Evolutionary conservation across 306 rosid species (phyloP).

Genomic region (Ziziphus jujuba): DNA sequence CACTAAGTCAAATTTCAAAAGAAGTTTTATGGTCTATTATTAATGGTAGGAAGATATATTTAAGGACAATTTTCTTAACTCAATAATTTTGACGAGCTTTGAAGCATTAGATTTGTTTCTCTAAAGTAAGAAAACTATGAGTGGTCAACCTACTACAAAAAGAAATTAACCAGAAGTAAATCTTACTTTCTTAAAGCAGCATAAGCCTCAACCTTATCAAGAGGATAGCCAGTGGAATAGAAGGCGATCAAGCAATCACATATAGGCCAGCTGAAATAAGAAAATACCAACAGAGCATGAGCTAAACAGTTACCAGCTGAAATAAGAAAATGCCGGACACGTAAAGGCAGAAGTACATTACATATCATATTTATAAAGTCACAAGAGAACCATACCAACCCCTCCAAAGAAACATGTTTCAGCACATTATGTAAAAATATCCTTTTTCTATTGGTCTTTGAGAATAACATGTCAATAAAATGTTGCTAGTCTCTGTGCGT

Average conservation of each 20-base stretch:
- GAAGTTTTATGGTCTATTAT: neutral
- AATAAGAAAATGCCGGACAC: neutral
- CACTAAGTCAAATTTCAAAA: neutral
- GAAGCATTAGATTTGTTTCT: neutral
- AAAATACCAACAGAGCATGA: constrained; percentile 21
- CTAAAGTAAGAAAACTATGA: neutral
- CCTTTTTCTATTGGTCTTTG: neutral
- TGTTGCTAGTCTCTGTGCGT: too few relatives aligned
- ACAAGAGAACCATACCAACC: neutral
- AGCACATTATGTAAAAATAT: neutral
- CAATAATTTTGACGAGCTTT: neutral
- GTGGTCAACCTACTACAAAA: constrained; percentile 24
- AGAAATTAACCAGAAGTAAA: constrained; percentile 20
- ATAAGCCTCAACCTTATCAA: constrained; percentile 87
- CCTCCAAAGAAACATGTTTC: neutral
- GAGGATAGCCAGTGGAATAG: constrained; percentile 90
- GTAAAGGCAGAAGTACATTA: neutral
- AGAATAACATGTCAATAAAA: neutral
- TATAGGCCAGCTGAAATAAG: constrained; percentile 89
- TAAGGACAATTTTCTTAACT: neutral
- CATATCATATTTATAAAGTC: neutral
- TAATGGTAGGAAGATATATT: neutral
- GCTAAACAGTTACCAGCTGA: constrained; percentile 10
- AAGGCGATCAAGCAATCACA: constrained; percentile 98
- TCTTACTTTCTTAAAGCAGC: constrained; percentile 94